A percentile compares a stretch with the other conserved stretches of the same genome.
These are phyloP conservation scores for Dichotomopilus funicola DNA, from an alignment of 2,329 filamentous ascomycete genomes.

Conservation along the genomic window DNA sequence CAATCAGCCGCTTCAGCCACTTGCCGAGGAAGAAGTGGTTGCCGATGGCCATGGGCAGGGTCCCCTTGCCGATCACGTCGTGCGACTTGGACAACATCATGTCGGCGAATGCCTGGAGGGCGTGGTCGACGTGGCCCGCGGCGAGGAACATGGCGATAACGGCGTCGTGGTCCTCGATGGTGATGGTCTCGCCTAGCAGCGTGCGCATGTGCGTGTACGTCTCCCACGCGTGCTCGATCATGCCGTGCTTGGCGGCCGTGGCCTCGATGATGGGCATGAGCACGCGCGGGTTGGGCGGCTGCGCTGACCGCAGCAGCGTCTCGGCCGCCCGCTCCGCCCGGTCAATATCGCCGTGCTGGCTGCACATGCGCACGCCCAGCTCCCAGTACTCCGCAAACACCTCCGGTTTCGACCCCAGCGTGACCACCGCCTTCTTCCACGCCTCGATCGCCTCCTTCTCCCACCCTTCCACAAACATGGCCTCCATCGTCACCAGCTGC, in stretches of 20 bases:
- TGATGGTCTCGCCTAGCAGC: slow-evolving; percentile 54
- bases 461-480: slow-evolving; percentile 58
- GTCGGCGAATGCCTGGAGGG: slow-evolving; percentile 73
- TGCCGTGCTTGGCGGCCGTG: slow-evolving; percentile 48
- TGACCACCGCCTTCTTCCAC: slow-evolving; percentile 53
- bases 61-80: slow-evolving; percentile 37
- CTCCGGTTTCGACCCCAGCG: slow-evolving; percentile 43
- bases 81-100: slow-evolving; percentile 68
- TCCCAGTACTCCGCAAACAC: slow-evolving; percentile 53
- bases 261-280: slow-evolving; percentile 64
- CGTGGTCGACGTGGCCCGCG: slow-evolving; percentile 57
- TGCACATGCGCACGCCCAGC: slow-evolving; percentile 60
- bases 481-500: slow-evolving; percentile 61
- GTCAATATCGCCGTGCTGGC: slow-evolving; percentile 49
- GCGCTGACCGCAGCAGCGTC: slow-evolving; percentile 42
- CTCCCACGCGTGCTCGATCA: slow-evolving; percentile 55
- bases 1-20: slow-evolving; percentile 81
- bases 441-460: slow-evolving; percentile 53
- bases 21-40: slow-evolving; percentile 83
- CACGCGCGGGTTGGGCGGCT: slow-evolving; percentile 46
- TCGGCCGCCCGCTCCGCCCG: slow-evolving; percentile 52
- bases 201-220: slow-evolving; percentile 59
- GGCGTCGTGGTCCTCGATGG: slow-evolving; percentile 68
- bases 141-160: slow-evolving; percentile 66
- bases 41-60: slow-evolving; percentile 43